Conservation (phyloP, 1,139 yeast genomes). For the Taphrina populina region DNA sequence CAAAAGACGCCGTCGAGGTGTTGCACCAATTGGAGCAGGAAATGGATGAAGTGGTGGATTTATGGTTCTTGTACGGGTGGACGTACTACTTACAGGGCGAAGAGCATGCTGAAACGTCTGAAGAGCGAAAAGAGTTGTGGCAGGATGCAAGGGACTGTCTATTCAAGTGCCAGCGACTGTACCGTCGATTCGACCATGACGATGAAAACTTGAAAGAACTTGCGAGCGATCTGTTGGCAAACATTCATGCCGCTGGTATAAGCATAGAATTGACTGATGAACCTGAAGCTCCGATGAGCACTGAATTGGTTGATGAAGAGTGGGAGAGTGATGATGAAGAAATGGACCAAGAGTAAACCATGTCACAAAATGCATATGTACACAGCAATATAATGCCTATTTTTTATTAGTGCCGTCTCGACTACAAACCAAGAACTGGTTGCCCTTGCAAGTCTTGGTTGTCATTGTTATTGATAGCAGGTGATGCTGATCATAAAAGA, state of each 20-base stretch:
- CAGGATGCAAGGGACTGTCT: constrained; percentile 35
- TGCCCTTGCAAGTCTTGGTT: too few relatives aligned
- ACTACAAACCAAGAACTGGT: too few relatives aligned
- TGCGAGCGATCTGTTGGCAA: constrained; percentile 34
- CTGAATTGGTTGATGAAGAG: constrained; percentile 7
- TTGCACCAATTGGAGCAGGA: constrained; percentile 32
- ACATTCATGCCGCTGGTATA: constrained; percentile 30
- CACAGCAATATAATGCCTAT: too few relatives aligned
- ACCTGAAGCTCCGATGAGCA: not conserved
- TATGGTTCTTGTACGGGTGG: constrained; percentile 37
- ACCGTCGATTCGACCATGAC: constrained; percentile 30
- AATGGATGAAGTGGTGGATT: constrained; percentile 35
- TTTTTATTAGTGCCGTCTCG: too few relatives aligned
- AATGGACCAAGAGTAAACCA: constrained; percentile 27
- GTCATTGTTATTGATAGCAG: too few relatives aligned
- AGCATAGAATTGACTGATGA: constrained; percentile 9
- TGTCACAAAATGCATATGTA: too few relatives aligned
- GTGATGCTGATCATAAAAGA: too few relatives aligned
- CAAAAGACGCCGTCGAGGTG: constrained; percentile 27
- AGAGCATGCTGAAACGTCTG: constrained; percentile 11
- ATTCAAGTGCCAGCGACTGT: constrained; percentile 22
- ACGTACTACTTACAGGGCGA: constrained; percentile 27
- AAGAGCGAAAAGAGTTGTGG: constrained; percentile 31
- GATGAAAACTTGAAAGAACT: constrained; percentile 35
- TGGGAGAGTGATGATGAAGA: constrained; percentile 34